Percentiles rank a stretch among this genome's conserved stretches.
Evolutionary conservation across 1,284 basidiomycete species (phyloP).

Genomic region (Sanguinoderma infundibulare): DNA sequence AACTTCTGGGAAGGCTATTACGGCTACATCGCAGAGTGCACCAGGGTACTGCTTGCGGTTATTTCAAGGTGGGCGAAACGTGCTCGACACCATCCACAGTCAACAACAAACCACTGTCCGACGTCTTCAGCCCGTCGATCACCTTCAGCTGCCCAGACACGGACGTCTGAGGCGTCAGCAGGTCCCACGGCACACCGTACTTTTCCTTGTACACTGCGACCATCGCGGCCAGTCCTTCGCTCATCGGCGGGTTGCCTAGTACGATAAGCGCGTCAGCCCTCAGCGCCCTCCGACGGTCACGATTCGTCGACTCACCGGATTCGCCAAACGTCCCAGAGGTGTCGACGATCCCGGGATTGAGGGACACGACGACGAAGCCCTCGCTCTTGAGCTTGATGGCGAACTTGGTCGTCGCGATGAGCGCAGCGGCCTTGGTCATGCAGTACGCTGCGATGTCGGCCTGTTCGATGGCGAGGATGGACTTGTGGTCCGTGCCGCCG

Average conservation of each 20-base stretch:
- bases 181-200: too few species aligned
- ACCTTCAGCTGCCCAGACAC: constrained; percentile 34
- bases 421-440: constrained; percentile 42
- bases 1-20: too few species aligned
- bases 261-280: too few species aligned
- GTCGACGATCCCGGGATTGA: too few species aligned
- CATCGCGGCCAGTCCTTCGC: too few species aligned
- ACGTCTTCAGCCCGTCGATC: constrained; percentile 24
- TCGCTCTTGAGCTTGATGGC: constrained; percentile 38
- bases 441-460: constrained; percentile 33
- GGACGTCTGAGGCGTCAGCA: constrained; percentile 37
- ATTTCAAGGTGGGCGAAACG: too few species aligned
- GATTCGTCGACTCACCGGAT: constrained; percentile 6
- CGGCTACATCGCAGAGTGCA: too few species aligned
- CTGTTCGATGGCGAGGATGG: constrained; percentile 24
- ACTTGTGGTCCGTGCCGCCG: constrained; percentile 36
- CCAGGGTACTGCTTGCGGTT: too few species aligned
- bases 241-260: too few species aligned
- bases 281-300: too few species aligned
- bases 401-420: constrained; percentile 45
- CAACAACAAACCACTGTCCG: constrained; percentile 39
- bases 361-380: constrained; percentile 40
- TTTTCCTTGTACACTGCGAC: too few species aligned
- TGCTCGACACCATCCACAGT: constrained; percentile 26
- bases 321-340: constrained; percentile 32